Evolutionary conservation across 192 early-diverging fungal genomes (phyloP).

Genomic region (Coemansia sp.): DNA sequence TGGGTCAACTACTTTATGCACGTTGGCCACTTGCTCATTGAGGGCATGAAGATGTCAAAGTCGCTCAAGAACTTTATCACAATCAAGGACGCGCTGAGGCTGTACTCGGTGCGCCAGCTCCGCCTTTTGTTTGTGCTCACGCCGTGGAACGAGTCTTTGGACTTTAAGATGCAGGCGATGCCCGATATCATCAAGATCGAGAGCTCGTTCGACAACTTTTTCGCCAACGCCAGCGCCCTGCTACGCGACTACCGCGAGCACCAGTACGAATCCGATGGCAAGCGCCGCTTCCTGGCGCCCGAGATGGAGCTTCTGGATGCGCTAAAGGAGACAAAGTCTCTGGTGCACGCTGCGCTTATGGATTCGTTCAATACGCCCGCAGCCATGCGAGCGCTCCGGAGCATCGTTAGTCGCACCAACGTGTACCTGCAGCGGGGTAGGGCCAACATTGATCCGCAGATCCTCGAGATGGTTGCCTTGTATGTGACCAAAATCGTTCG

Average conservation of each 20-base stretch:
- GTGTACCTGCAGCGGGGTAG: constrained; percentile 69
- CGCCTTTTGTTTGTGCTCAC: constrained; percentile 87
- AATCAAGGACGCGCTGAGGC: constrained; percentile 85
- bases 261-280: constrained; percentile 59
- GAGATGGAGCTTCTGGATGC: constrained; percentile 71
- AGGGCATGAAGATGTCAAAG: constrained; percentile 98
- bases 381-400: constrained; percentile 78
- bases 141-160: constrained; percentile 82
- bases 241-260: constrained; percentile 62
- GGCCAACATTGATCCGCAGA: constrained; percentile 63
- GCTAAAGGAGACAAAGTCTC: constrained; percentile 64
- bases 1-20: constrained; percentile 99
- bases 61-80: constrained; percentile 96
- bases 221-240: constrained; percentile 76
- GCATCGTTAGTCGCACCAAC: constrained; percentile 76
- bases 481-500: constrained; percentile 82
- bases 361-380: constrained; percentile 90
- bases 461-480: constrained; percentile 73
- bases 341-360: constrained; percentile 81
- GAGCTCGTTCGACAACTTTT: constrained; percentile 84
- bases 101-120: constrained; percentile 79
- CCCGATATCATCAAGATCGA: constrained; percentile 77
- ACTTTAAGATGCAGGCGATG: constrained; percentile 78
- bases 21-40: constrained; percentile 91
- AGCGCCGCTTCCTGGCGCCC: constrained; percentile 66